Base-by-base conservation (phyloP, 257 asterid species). In the Catharanthus roseus region DNA sequence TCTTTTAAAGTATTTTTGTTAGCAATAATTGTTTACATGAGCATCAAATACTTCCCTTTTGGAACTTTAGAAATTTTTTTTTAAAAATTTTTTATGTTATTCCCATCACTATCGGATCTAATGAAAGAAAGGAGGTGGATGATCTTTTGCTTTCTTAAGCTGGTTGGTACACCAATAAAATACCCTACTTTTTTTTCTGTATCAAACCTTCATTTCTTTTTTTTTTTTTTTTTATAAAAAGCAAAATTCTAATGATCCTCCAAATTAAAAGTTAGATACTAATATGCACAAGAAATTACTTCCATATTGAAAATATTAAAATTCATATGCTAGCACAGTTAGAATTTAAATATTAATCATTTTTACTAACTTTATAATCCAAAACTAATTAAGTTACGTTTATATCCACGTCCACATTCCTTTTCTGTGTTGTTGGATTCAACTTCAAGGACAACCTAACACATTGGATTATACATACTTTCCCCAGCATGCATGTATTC, bases 111-210 rank as follows among this genome's bases (percentile, higher is more conserved):
- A 68, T 76, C 82, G 39, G 54, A 82, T 78, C 83, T 54, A 51
- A 75, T 65, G 72, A 54, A 66, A 62, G 71, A 66, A 71, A 53
- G 39, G 60, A 11, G 60, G 75, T 44, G 24, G 84, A 72, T 79
- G 69, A 18, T 63, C 79, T 77, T 75, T 82, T 83, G 81, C 81
- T 79, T 82, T 77, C 84, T 51, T 69, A 79, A 82, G 82, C 31
- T 77, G 7, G 42, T 42, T 12, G 73, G n/a, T 44, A 56, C 61
- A 23, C 53, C 73, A 57, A 67, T 41, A 61, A 62, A 60, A 31
- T 33, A 62, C n/a, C 0, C 72, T 44, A 47, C 16, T 33, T 55
- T 44, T 36, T 33, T 55, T 44, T 36, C 6, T 18, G 18, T 33
- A 5, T 50, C 26, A 34, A 19, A 33, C 10, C 13, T n/a, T 7